phyloP scores from a whole-genome alignment of 768 basidiomycete genomes.

The Mrakia gelida region DNA sequence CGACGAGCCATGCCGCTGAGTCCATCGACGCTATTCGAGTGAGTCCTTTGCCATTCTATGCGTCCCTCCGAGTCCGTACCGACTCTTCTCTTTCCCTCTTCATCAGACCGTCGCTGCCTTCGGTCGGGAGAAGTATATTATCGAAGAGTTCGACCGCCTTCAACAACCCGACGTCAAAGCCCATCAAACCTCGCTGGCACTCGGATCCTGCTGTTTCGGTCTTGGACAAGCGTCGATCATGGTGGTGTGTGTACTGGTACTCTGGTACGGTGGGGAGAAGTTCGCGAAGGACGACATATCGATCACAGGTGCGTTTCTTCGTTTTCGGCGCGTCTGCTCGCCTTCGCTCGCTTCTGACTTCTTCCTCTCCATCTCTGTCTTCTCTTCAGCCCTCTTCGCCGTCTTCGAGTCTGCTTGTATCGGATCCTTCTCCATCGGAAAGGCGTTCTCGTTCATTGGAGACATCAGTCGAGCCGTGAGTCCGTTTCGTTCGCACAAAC shows the following conservation, averaged over 20 bases:
- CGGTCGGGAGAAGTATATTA: slow-evolving; percentile 15
- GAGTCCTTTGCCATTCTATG: neutral
- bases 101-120: slow-evolving; percentile 28
- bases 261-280: slow-evolving; percentile 22
- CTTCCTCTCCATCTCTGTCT: neutral
- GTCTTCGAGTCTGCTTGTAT: slow-evolving; percentile 21
- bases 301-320: slow-evolving; percentile 4
- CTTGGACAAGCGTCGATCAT: slow-evolving; percentile 15
- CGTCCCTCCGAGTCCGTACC: neutral
- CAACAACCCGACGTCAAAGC: slow-evolving; percentile 24
- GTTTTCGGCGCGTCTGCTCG: neutral
- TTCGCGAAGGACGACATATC: neutral
- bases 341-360: neutral
- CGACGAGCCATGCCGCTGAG: slow-evolving; percentile 12
- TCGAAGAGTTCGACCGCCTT: slow-evolving; percentile 5
- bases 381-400: slow-evolving; percentile 11
- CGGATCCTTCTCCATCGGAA: slow-evolving; percentile 14
- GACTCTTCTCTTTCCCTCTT: neutral
- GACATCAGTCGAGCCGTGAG: slow-evolving; percentile 16
- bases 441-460: slow-evolving; percentile 23
- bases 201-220: slow-evolving; percentile 25
- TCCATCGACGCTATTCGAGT: slow-evolving; percentile 27
- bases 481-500: neutral
- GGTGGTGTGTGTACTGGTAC: neutral
- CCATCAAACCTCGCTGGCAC: neutral